phyloP scores from a whole-genome alignment of 805 yeast genomes.

The Starmera amethionina region DNA sequence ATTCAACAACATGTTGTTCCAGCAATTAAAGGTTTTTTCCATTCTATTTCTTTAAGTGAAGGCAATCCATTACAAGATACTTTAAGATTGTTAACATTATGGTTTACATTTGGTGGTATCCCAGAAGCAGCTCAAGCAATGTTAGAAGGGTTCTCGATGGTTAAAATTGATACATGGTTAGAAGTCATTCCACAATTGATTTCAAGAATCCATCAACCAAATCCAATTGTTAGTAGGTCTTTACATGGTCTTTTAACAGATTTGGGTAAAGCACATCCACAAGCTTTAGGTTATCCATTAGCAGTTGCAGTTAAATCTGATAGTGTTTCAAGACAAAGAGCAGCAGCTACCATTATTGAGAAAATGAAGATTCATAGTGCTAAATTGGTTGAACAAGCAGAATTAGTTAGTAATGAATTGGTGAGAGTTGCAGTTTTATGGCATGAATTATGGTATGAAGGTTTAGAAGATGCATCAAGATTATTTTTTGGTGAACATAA shows the following conservation, averaged over 20 bases:
- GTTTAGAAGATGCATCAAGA: slow-evolving; percentile 92
- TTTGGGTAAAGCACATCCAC: slow-evolving; percentile 93
- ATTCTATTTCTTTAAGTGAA: slow-evolving; percentile 79
- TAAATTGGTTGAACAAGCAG: slow-evolving; percentile 80
- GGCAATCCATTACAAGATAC: slow-evolving; percentile 91
- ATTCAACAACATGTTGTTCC: slow-evolving; percentile 89
- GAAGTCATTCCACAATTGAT: slow-evolving; percentile 93
- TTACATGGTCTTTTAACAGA: slow-evolving; percentile 74
- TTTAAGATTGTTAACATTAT: slow-evolving; percentile 75
- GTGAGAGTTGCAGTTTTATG: slow-evolving; percentile 92
- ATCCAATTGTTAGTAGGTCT: slow-evolving; percentile 71
- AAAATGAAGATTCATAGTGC: slow-evolving; percentile 88
- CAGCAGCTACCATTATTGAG: slow-evolving; percentile 85
- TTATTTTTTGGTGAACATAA: slow-evolving; percentile 90
- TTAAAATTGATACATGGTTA: slow-evolving; percentile 87
- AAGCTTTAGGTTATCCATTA: slow-evolving; percentile 88
- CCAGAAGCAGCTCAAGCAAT: slow-evolving; percentile 87
- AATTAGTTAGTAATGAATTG: slow-evolving; percentile 84
- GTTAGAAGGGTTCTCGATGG: slow-evolving; percentile 82
- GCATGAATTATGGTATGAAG: slow-evolving; percentile 99
- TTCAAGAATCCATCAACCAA: slow-evolving; percentile 93
- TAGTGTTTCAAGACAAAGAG: slow-evolving; percentile 78
- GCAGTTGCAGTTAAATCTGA: slow-evolving; percentile 95
- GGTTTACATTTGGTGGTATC: slow-evolving; percentile 95
- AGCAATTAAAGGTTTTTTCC: slow-evolving; percentile 92